phyloP scores from a whole-genome alignment of 2,329 filamentous ascomycete genomes.

The Lomentospora prolificans region DNA sequence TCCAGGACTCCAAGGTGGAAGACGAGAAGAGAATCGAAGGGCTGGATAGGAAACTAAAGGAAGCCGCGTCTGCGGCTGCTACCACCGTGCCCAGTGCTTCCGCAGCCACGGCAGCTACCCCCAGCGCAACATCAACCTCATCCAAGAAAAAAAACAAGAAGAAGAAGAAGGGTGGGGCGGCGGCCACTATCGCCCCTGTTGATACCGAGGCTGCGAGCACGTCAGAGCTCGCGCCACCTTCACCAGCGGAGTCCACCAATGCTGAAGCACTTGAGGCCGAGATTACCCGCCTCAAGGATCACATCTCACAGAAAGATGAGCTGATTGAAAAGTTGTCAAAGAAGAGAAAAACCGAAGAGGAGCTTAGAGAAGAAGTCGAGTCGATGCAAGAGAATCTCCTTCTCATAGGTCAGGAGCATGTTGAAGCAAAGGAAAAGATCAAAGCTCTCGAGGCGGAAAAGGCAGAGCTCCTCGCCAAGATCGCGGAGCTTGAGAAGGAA shows the following conservation, averaged over 20 bases:
- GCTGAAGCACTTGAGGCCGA: conserved; percentile 35
- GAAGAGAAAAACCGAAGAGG: conserved; percentile 66
- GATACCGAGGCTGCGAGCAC: conserved; percentile 17
- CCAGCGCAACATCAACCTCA: conserved; percentile 16
- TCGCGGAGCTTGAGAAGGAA: conserved; percentile 29
- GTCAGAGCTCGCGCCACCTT: conserved; percentile 2
- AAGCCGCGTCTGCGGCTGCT: conserved; percentile 13
- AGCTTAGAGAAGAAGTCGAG: conserved; percentile 77
- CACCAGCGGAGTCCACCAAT: conserved; percentile 11
- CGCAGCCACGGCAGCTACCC: conserved; percentile 17
- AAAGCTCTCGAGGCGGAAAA: conserved; percentile 65
- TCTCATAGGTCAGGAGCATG: conserved; percentile 71
- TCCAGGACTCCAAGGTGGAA: conserved; percentile 27
- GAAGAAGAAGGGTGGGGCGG: conserved; percentile 70
- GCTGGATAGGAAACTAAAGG: conserved; percentile 25
- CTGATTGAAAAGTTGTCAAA: conserved; percentile 63
- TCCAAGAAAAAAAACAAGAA: conserved; percentile 72
- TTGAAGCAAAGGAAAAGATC: conserved; percentile 68
- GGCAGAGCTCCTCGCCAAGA: conserved; percentile 59
- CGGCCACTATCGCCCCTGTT: conserved; percentile 23
- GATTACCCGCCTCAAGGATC: conserved; percentile 38
- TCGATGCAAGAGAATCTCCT: conserved; percentile 70
- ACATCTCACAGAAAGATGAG: conserved; percentile 55
- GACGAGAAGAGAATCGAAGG: conserved; percentile 31
- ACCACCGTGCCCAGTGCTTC: conserved; percentile 13